phyloP scores from a whole-genome alignment of 768 basidiomycete genomes.

The Postia placenta region DNA sequence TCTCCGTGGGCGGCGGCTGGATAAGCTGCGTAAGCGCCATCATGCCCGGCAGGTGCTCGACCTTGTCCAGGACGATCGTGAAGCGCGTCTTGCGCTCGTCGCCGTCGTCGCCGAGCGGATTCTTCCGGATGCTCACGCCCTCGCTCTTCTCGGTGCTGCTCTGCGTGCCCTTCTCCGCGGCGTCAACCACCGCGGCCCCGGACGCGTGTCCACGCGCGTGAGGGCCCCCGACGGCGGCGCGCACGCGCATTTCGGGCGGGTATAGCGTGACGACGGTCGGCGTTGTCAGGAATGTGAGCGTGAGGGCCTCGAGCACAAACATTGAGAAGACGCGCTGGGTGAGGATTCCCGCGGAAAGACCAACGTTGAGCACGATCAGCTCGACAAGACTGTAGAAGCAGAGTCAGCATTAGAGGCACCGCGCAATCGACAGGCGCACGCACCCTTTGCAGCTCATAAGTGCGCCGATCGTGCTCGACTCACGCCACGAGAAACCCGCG shows the following conservation, averaged over 20 bases:
- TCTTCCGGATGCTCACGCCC: not conserved
- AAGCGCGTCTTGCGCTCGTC: constrained; percentile 50
- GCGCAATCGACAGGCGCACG: too few species aligned
- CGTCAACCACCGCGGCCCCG: constrained; percentile 23
- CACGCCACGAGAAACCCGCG: constrained; percentile 72
- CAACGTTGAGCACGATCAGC: constrained; percentile 94
- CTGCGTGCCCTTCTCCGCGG: not conserved
- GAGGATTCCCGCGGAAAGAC: constrained; percentile 75
- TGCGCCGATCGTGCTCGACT: constrained; percentile 78
- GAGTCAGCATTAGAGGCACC: not conserved
- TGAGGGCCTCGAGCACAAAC: constrained; percentile 84
- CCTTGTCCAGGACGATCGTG: constrained; percentile 82
- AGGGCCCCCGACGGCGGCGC: constrained; percentile 39
- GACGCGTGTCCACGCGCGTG: constrained; percentile 20
- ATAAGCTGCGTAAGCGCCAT: constrained; percentile 89
- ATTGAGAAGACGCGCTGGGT: constrained; percentile 76
- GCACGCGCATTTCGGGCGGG: constrained; percentile 53
- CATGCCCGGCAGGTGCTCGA: constrained; percentile 84
- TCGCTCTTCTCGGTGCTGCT: constrained; percentile 3
- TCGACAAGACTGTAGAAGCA: constrained; percentile 64
- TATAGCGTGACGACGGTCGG: constrained; percentile 65
- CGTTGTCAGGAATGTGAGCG: constrained; percentile 83
- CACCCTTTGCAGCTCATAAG: constrained; percentile 96
- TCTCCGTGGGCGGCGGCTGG: constrained; percentile 32
- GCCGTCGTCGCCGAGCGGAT: constrained; percentile 6